These are phyloP conservation scores for Paraphysoderma sedebokerense DNA, from an alignment of 371 early-diverging fungal genomes.

Conservation along the genomic window DNA sequence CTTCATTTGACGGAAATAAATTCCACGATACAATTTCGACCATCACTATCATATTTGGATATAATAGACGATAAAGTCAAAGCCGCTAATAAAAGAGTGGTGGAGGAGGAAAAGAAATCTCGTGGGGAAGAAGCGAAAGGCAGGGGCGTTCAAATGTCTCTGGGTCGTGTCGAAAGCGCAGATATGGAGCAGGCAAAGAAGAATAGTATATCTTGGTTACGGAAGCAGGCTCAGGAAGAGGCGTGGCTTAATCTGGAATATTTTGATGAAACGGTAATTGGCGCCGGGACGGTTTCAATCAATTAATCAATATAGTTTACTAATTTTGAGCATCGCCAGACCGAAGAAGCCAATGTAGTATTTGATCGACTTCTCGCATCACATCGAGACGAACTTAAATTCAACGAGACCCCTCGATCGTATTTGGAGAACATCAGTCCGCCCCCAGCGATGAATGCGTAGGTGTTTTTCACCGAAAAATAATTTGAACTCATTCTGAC, in stretches of 20 bases:
- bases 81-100: slow-evolving; percentile 44
- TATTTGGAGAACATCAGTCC: neutral
- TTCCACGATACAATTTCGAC: slow-evolving; percentile 58
- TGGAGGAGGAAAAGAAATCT: slow-evolving; percentile 43
- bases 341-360: neutral
- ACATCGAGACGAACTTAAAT: neutral
- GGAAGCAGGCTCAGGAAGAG: slow-evolving; percentile 43
- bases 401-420: neutral
- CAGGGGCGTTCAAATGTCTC: slow-evolving; percentile 20
- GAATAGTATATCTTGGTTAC: slow-evolving; percentile 39
- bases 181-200: slow-evolving; percentile 26
- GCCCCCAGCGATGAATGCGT: neutral
- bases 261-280: slow-evolving; percentile 37
- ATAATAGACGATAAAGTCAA: slow-evolving; percentile 68
- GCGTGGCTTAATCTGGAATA: slow-evolving; percentile 51
- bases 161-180: slow-evolving; percentile 33
- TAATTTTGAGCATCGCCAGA: neutral
- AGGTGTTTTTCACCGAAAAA: neutral
- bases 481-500: neutral
- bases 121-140: slow-evolving; percentile 8
- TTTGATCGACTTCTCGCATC: neutral
- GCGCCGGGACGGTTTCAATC: neutral
- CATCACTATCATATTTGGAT: slow-evolving; percentile 70
- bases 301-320: neutral
- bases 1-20: slow-evolving; percentile 64